Evolutionary conservation across 2,329 filamentous ascomycete species (phyloP).

Genomic region (Pseudogymnoascus sp.): DNA sequence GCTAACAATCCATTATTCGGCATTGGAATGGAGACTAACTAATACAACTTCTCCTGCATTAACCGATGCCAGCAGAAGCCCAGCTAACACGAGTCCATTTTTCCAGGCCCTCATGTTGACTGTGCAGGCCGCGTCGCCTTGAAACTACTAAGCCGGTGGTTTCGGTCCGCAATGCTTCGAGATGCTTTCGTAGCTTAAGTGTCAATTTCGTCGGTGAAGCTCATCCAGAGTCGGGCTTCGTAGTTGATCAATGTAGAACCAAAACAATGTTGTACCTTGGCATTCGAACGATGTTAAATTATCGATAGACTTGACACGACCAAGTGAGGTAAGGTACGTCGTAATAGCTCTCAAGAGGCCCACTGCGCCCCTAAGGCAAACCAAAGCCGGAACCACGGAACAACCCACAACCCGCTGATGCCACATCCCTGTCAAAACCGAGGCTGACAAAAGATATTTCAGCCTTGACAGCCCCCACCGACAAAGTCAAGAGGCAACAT

Average conservation of each 20-base stretch:
- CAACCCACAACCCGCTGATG: not conserved
- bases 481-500: not conserved
- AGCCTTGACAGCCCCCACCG: not conserved
- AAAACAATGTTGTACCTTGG: not conserved
- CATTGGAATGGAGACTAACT: constrained; percentile 32
- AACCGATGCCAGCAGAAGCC: constrained; percentile 44
- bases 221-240: constrained; percentile 2
- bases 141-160: constrained; percentile 10
- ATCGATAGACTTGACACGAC: constrained; percentile 4
- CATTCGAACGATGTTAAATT: not conserved
- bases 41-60: constrained; percentile 49
- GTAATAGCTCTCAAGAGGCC: constrained; percentile 6
- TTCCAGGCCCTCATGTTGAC: constrained; percentile 46
- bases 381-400: constrained; percentile 1
- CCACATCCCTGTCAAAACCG: not conserved
- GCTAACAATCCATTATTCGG: not conserved
- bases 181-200: not conserved
- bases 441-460: constrained; percentile 8
- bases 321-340: constrained; percentile 3
- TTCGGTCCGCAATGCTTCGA: constrained; percentile 9
- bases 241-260: not conserved
- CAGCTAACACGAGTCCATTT: constrained; percentile 41
- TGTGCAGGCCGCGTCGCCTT: constrained; percentile 16
- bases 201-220: not conserved
- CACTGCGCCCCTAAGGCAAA: constrained; percentile 7